These are phyloP conservation scores for Fusarium verrucosum DNA, from an alignment of 2,329 filamentous ascomycete genomes.

Conservation along the genomic window DNA sequence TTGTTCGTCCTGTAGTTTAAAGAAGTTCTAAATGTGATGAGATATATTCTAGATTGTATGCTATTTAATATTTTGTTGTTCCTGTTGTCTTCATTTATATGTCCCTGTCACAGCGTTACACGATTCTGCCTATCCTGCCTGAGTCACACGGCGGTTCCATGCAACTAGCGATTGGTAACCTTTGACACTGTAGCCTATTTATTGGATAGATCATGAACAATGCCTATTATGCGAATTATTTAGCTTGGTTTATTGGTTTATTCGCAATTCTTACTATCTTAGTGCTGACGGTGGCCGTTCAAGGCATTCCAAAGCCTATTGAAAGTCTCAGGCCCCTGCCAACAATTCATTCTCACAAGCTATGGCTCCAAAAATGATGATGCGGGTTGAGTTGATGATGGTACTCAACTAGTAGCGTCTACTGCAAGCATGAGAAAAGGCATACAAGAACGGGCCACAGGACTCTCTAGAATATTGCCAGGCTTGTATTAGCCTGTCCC, in stretches of 20 bases:
- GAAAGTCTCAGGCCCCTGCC: too few relatives aligned
- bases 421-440: too few relatives aligned
- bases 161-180: not conserved
- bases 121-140: not conserved
- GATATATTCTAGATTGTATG: not conserved
- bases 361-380: too few relatives aligned
- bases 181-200: slow-evolving; percentile 20
- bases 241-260: too few relatives aligned
- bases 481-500: too few relatives aligned
- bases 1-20: not conserved
- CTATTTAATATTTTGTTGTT: not conserved
- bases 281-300: not conserved
- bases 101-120: not conserved
- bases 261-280: not conserved
- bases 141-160: slow-evolving; percentile 17
- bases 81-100: not conserved
- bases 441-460: too few relatives aligned
- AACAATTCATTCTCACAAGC: too few relatives aligned
- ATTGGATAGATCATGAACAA: not conserved
- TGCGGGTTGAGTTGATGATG: too few relatives aligned
- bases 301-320: too few relatives aligned
- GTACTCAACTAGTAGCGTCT: too few relatives aligned
- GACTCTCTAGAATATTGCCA: too few relatives aligned
- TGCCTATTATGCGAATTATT: not conserved
- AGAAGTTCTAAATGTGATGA: not conserved